phyloP scores from a whole-genome alignment of 139 green algal species.

The Volvox reticuliferus region DNA sequence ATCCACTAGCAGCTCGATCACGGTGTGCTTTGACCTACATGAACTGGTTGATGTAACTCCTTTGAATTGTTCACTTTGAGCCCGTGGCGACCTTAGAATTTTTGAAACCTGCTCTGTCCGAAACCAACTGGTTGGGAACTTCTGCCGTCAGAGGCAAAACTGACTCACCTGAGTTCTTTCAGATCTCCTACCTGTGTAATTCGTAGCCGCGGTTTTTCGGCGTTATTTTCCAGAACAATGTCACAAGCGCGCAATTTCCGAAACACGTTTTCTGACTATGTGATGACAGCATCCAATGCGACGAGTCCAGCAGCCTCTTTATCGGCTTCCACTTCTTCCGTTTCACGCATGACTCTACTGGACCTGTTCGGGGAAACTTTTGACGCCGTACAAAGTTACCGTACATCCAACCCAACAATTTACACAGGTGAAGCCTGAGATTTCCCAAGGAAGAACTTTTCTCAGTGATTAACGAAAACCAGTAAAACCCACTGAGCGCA shows the following conservation, averaged over 20 bases:
- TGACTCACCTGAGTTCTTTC: not conserved
- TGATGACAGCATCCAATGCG: not conserved
- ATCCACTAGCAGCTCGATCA: too few species aligned
- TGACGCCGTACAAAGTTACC: conserved; percentile 6
- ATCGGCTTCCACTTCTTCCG: not conserved
- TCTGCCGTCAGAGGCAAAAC: not conserved
- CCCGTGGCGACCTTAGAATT: not conserved
- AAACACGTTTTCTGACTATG: not conserved
- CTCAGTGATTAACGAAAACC: too few species aligned
- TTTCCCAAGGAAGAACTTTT: too few species aligned
- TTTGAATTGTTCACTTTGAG: too few species aligned
- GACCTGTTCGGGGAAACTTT: not conserved
- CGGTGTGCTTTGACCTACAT: too few species aligned
- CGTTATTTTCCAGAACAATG: not conserved
- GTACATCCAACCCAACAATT: not conserved
- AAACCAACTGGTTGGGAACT: not conserved
- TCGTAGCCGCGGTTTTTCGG: too few species aligned
- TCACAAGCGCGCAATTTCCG: not conserved
- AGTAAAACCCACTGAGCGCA: too few species aligned
- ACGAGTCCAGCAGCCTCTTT: too few species aligned
- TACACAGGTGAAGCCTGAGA: conserved; percentile 13
- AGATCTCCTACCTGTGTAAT: too few species aligned
- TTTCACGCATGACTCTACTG: not conserved
- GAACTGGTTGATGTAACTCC: too few species aligned
- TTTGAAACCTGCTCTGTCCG: too few species aligned